Conservation (phyloP, 192 early-diverging fungal genomes). For the Pilobolus umbonatus region DNA sequence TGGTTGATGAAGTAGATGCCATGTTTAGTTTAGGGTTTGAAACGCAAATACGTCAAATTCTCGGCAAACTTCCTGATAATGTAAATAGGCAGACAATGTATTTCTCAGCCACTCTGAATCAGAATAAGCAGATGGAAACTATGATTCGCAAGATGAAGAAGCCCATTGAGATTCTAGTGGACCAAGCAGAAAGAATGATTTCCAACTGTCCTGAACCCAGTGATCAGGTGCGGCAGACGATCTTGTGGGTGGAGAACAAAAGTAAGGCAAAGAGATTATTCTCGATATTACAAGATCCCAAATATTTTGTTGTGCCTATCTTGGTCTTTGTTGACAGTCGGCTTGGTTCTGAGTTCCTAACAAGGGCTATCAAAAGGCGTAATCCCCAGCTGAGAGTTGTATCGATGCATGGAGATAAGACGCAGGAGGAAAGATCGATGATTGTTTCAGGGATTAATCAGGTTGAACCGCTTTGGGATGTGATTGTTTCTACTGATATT, state of each 20-base stretch:
- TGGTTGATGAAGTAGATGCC: slow-evolving; percentile 53
- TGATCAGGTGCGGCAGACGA: slow-evolving; percentile 43
- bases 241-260: slow-evolving; percentile 52
- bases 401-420: slow-evolving; percentile 49
- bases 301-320: slow-evolving; percentile 45
- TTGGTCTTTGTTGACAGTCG: slow-evolving; percentile 53
- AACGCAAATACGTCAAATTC: slow-evolving; percentile 41
- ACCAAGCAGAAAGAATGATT: slow-evolving; percentile 10
- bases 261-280: slow-evolving; percentile 52
- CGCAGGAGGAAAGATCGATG: slow-evolving; percentile 36
- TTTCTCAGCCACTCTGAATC: slow-evolving; percentile 33
- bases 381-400: slow-evolving; percentile 22
- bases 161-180: slow-evolving; percentile 28
- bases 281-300: slow-evolving; percentile 47
- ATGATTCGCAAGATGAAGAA: slow-evolving; percentile 26
- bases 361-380: slow-evolving; percentile 39
- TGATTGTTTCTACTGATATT: slow-evolving; percentile 49
- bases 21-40: slow-evolving; percentile 56
- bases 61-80: slow-evolving; percentile 33
- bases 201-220: slow-evolving; percentile 2
- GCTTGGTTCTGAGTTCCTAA: slow-evolving; percentile 47
- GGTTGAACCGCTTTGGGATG: slow-evolving; percentile 19
- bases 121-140: slow-evolving; percentile 5
- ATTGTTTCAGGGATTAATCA: slow-evolving; percentile 32
- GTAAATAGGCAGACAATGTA: slow-evolving; percentile 37